Percentiles rank a stretch among this genome's conserved stretches.
phyloP scores from a whole-genome alignment of 345 rosid species.

The Hibiscus mutabilis region DNA sequence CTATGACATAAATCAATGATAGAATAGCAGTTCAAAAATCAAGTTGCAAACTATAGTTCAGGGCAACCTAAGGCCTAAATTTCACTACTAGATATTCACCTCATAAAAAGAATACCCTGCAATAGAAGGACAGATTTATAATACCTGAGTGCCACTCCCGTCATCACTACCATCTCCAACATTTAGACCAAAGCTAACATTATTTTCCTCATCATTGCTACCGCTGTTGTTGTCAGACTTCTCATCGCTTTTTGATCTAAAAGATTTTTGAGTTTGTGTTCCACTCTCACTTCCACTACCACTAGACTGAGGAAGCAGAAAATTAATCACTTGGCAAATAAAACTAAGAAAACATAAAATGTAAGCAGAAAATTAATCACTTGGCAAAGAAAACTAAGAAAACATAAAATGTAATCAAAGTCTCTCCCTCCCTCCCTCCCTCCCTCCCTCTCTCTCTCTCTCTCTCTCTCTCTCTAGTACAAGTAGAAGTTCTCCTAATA shows the following conservation, averaged over 20 bases:
- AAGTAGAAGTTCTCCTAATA: slow-evolving; percentile 2
- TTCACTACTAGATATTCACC: not conserved
- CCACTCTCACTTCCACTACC: slow-evolving; percentile 43
- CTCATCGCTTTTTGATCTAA: slow-evolving; percentile 27
- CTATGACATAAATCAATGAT: not conserved
- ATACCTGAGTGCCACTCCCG: slow-evolving; percentile 50
- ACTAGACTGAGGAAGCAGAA: slow-evolving; percentile 39
- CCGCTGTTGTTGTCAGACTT: slow-evolving; percentile 21
- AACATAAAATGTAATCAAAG: slow-evolving; percentile 6
- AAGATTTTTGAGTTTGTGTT: slow-evolving; percentile 33
- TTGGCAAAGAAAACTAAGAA: not conserved
- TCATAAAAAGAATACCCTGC: not conserved
- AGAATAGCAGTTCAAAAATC: not conserved
- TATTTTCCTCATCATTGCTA: slow-evolving; percentile 28
- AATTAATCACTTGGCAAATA: no score
- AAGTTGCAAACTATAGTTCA: not conserved
- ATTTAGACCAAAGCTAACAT: slow-evolving; percentile 28
- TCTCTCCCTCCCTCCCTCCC: not conserved
- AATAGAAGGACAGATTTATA: slow-evolving; percentile 10
- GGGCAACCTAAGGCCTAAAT: not conserved
- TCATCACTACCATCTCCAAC: slow-evolving; percentile 38
- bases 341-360: no score
- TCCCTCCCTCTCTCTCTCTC: not conserved
- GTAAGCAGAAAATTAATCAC: slow-evolving; percentile 11
- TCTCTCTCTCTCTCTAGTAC: not conserved